Evolutionary conservation across 768 basidiomycete genomes (phyloP).

Genomic region (Boletus sp.): DNA sequence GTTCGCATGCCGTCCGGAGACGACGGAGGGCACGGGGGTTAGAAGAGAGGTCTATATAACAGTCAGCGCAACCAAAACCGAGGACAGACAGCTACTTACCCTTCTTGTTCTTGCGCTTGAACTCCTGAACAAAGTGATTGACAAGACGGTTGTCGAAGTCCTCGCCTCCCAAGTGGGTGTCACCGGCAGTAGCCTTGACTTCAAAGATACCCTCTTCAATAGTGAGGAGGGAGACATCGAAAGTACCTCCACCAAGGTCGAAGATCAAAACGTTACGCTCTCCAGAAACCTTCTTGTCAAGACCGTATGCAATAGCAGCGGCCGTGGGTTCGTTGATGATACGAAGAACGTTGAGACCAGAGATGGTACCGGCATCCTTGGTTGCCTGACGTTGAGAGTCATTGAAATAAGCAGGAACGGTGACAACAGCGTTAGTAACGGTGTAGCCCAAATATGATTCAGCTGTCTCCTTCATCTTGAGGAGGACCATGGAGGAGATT

Average conservation of each 20-base stretch:
- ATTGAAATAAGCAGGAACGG: slow-evolving; percentile 98
- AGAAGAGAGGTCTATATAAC: slow-evolving; percentile 65
- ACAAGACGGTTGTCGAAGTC: slow-evolving; percentile 98
- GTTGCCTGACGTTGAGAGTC: slow-evolving; percentile 98
- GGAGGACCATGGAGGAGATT: slow-evolving; percentile 95
- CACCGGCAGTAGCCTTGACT: slow-evolving; percentile 97
- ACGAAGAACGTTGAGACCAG: slow-evolving; percentile 93
- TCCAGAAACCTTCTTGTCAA: slow-evolving; percentile 87
- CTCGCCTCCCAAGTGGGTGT: slow-evolving; percentile 97
- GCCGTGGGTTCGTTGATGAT: slow-evolving; percentile 99
- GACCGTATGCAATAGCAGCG: slow-evolving; percentile 97
- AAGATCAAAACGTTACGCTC: slow-evolving; percentile 98
- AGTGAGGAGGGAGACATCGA: slow-evolving; percentile 94
- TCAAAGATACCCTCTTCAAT: slow-evolving; percentile 98
- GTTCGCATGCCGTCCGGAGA: slow-evolving; percentile 96
- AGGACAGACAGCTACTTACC: slow-evolving; percentile 37
- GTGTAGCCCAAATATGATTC: slow-evolving; percentile 90
- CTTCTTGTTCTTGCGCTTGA: slow-evolving; percentile 98
- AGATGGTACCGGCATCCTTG: slow-evolving; percentile 94
- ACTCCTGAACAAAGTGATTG: slow-evolving; percentile 94
- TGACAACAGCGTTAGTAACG: slow-evolving; percentile 89
- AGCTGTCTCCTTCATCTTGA: slow-evolving; percentile 98
- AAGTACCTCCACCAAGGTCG: slow-evolving; percentile 97
- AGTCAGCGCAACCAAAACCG: slow-evolving; percentile 3
- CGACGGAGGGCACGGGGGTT: slow-evolving; percentile 96